A percentile compares a stretch with the other conserved stretches of the same genome.
phyloP scores from a whole-genome alignment of 305 asterid genomes.

The Fraxinus xanthoxyloides region DNA sequence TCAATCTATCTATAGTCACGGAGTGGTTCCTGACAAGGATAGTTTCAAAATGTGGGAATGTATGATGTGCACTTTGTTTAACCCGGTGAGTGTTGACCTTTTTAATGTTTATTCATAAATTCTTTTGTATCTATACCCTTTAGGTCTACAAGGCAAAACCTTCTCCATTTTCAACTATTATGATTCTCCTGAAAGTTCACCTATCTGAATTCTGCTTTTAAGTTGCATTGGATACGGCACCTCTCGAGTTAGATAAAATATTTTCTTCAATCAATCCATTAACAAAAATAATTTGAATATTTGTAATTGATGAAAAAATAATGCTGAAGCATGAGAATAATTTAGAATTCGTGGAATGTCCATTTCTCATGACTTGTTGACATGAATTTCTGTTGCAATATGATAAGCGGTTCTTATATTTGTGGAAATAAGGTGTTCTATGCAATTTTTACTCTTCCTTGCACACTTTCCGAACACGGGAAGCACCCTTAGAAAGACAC shows the following conservation, averaged over 20 bases:
- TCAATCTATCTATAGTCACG: constrained; percentile 25
- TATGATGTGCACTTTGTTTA: constrained; percentile 72
- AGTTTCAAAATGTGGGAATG: constrained; percentile 63
- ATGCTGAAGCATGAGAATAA: background rate
- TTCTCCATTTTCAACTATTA: background rate
- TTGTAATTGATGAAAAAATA: background rate
- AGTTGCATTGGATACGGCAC: background rate
- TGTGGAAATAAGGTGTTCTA: background rate
- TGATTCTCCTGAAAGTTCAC: constrained; percentile 7
- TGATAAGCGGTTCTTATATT: background rate
- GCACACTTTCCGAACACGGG: background rate
- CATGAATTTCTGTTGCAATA: background rate
- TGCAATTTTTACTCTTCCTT: background rate
- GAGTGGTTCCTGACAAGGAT: constrained; percentile 13
- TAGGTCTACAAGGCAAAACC: constrained; percentile 4
- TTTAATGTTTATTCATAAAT: background rate
- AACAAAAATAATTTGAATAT: background rate
- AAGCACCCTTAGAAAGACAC: background rate
- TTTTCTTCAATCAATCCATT: background rate
- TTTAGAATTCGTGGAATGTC: background rate
- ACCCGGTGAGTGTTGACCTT: constrained; percentile 57
- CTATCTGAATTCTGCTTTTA: background rate
- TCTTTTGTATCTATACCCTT: background rate
- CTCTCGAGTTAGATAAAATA: background rate
- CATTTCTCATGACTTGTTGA: background rate